Evolutionary conservation across 1,139 yeast genomes (phyloP), one percentile per base, ranked within the genome.

Genomic region (Saccharomycopsis hybrid): DNA sequence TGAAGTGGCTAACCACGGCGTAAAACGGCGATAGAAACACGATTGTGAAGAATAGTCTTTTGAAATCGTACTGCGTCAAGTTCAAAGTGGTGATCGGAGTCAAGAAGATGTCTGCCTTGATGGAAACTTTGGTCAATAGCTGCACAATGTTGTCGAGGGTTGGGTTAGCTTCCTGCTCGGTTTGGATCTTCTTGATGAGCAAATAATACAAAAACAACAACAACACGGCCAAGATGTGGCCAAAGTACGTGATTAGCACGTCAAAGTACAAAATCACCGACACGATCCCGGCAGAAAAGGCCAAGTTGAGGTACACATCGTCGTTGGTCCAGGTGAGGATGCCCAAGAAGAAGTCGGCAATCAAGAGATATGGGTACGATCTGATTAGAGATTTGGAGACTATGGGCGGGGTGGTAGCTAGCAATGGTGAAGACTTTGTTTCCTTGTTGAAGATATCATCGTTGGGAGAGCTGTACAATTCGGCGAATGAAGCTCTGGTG

Each of bases 311-410:
- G 88, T 94, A 88, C 44, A 77, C 73, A 64, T 88, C 95, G 42
- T 85, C 90, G 54, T 83, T 82, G 1, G 97, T 87, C 98, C 98
- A 92, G 0, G 97, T 90, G 32, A 86, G 66, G 33, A 90, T 73
- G 37, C 89, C 79, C 50, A 89, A 70, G 5, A 77, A 55, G 58
- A 82, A 80, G 64, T 89, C 88, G 8, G 81, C 78, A 3, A 86
- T 76, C 43, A 85, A 72, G 46, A 90, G 71, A 61, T 87, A 85
- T 2, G 97, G 97, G 62, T 90, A 89, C 5, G 95, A 80, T 56
- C 80, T 77, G 47, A 89, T 78, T 50, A 90, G 72, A 3, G 95
- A 86, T 59, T 85, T 85, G 32, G 96, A 83, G 11, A 90, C 90
- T 0, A 90, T 80, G 3, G 96, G 95, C 1, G 98, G 97, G 0